These are phyloP conservation scores for Phialocephala subalpina DNA, from an alignment of 2,329 filamentous ascomycete genomes.

Conservation along the genomic window DNA sequence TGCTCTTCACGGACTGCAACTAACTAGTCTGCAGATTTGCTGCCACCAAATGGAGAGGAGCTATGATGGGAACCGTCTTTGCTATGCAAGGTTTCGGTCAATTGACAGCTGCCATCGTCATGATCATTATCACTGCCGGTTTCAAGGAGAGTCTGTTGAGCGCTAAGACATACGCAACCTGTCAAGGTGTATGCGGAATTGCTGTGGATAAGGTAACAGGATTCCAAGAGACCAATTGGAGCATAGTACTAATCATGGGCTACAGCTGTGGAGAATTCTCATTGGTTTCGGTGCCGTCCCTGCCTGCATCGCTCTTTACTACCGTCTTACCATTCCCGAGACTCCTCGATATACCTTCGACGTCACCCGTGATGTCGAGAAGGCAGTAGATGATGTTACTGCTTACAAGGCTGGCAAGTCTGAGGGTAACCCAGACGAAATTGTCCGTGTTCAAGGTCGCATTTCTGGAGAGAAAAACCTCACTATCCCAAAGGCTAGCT, in stretches of 20 bases:
- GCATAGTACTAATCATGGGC: neutral
- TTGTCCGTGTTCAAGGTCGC: constrained; percentile 65
- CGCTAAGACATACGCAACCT: constrained; percentile 60
- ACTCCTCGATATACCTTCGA: constrained; percentile 91
- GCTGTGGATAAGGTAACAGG: constrained; percentile 80
- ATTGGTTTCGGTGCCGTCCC: constrained; percentile 80
- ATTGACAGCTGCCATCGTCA: constrained; percentile 76
- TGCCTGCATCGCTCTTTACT: constrained; percentile 83
- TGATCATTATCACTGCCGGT: constrained; percentile 75
- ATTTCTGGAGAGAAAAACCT: constrained; percentile 57
- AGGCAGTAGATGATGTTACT: constrained; percentile 75
- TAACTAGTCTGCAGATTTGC: constrained; percentile 66
- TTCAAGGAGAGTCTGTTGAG: constrained; percentile 70
- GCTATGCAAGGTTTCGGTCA: constrained; percentile 91
- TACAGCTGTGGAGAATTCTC: constrained; percentile 77
- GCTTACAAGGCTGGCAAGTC: constrained; percentile 73
- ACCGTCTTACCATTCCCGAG: constrained; percentile 84
- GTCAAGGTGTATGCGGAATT: constrained; percentile 67
- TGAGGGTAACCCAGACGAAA: constrained; percentile 71
- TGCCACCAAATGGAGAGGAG: constrained; percentile 84
- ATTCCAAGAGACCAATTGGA: neutral
- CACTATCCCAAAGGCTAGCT: constrained; percentile 72
- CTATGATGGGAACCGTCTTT: constrained; percentile 88
- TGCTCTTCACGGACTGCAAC: neutral
- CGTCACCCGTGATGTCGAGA: constrained; percentile 76